Evolutionary conservation across 805 yeast species (phyloP).

Genomic region (Kodamaea fukazawae): DNA sequence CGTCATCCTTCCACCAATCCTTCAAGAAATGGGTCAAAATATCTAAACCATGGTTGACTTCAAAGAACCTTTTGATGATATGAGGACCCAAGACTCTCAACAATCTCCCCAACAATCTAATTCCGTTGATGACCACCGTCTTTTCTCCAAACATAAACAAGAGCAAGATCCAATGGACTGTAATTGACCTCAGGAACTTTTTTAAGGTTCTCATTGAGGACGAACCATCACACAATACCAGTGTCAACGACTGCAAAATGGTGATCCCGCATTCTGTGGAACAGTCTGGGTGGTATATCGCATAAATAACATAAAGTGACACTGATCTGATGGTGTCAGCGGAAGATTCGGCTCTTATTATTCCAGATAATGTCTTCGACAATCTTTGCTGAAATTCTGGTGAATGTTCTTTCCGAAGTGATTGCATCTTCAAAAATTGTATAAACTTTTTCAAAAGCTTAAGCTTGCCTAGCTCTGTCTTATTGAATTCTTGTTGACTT

Average conservation of each 20-base stretch:
- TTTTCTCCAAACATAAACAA: slow-evolving; percentile 41
- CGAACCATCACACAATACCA: slow-evolving; percentile 39
- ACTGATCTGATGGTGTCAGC: slow-evolving; percentile 54
- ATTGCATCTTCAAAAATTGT: slow-evolving; percentile 44
- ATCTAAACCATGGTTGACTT: slow-evolving; percentile 48
- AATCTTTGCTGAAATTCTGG: slow-evolving; percentile 16
- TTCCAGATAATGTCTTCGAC: slow-evolving; percentile 18
- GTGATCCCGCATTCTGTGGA: slow-evolving; percentile 26
- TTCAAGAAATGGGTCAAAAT: slow-evolving; percentile 45
- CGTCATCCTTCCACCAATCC: slow-evolving; percentile 49
- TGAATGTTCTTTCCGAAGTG: slow-evolving; percentile 7
- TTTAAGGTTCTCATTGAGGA: slow-evolving; percentile 38
- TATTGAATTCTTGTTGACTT: slow-evolving; percentile 47
- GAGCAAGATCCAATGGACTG: slow-evolving; percentile 64
- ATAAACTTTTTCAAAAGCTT: slow-evolving; percentile 45
- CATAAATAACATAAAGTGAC: slow-evolving; percentile 45
- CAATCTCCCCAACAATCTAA: slow-evolving; percentile 49
- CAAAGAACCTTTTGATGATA: slow-evolving; percentile 48
- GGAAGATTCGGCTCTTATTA: slow-evolving; percentile 42
- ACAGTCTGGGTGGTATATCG: slow-evolving; percentile 45
- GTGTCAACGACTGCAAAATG: slow-evolving; percentile 30
- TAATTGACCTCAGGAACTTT: slow-evolving; percentile 50
- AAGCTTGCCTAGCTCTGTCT: slow-evolving; percentile 51
- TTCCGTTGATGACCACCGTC: slow-evolving; percentile 37
- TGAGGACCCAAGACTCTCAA: slow-evolving; percentile 46